Conservation (phyloP, 2,329 filamentous ascomycete species). For the Seiridium cupressi region DNA sequence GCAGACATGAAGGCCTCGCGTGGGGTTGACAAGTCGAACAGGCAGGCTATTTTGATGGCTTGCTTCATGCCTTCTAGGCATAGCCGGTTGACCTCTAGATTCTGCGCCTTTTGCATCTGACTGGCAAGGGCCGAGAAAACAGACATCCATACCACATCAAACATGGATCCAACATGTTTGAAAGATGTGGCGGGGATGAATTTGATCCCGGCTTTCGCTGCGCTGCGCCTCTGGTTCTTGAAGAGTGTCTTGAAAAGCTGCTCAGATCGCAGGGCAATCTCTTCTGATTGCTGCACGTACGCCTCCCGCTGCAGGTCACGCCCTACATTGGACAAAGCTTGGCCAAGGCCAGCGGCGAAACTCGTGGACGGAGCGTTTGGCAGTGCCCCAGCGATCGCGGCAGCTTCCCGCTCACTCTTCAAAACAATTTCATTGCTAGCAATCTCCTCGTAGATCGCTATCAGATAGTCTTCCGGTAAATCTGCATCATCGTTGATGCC, state of each 20-base stretch:
- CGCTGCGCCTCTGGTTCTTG: slow-evolving; percentile 80
- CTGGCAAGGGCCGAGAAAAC: slow-evolving; percentile 93
- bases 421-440: slow-evolving; percentile 88
- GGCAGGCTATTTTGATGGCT: slow-evolving; percentile 86
- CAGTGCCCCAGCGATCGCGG: slow-evolving; percentile 70
- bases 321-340: slow-evolving; percentile 87
- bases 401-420: slow-evolving; percentile 85
- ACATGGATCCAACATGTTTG: slow-evolving; percentile 96
- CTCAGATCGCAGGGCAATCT: slow-evolving; percentile 72
- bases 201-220: slow-evolving; percentile 64
- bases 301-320: slow-evolving; percentile 90
- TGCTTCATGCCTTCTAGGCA: slow-evolving; percentile 96
- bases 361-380: slow-evolving; percentile 61
- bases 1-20: slow-evolving; percentile 93
- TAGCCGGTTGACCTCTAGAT: slow-evolving; percentile 84
- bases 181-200: slow-evolving; percentile 94
- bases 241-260: slow-evolving; percentile 94
- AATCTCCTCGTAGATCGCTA: slow-evolving; percentile 90
- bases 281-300: slow-evolving; percentile 91
- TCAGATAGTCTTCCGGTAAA: slow-evolving; percentile 87
- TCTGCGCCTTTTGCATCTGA: slow-evolving; percentile 90
- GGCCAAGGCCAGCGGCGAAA: slow-evolving; percentile 78
- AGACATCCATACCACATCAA: slow-evolving; percentile 99
- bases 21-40: slow-evolving; percentile 91
- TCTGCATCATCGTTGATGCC: slow-evolving; percentile 97